A percentile compares a stretch with the other conserved stretches of the same genome.
phyloP scores from a whole-genome alignment of 768 basidiomycete species.

The Phylloporus sp. region DNA sequence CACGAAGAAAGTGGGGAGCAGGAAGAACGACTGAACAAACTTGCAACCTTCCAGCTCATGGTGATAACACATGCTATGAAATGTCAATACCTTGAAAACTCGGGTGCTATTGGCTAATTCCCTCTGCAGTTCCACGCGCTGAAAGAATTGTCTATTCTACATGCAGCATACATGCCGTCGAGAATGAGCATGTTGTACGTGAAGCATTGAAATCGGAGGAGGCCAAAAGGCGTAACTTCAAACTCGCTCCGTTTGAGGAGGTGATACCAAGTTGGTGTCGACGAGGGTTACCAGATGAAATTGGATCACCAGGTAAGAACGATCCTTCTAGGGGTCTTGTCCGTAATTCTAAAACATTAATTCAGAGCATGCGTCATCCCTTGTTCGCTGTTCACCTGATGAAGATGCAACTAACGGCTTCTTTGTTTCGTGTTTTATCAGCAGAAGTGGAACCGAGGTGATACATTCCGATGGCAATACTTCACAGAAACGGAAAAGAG shows the following conservation, averaged over 20 bases:
- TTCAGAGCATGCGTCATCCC: constrained; percentile 53
- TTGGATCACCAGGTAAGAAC: constrained; percentile 50
- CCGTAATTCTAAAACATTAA: neutral
- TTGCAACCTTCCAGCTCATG: constrained; percentile 83
- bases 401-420: constrained; percentile 95
- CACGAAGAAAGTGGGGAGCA: constrained; percentile 54
- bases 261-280: constrained; percentile 83
- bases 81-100: constrained; percentile 44
- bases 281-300: constrained; percentile 67
- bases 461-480: constrained; percentile 2
- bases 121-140: constrained; percentile 63
- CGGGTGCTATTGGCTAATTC: constrained; percentile 7
- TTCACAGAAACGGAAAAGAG: constrained; percentile 27
- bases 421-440: constrained; percentile 91
- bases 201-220: constrained; percentile 70
- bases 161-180: constrained; percentile 88
- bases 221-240: constrained; percentile 56
- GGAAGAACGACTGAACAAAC: constrained; percentile 72
- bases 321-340: neutral
- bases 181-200: constrained; percentile 90
- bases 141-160: constrained; percentile 92
- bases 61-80: constrained; percentile 96
- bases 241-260: constrained; percentile 58
- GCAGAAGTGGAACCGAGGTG: neutral
- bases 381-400: constrained; percentile 72